phyloP scores from a whole-genome alignment of 2,329 filamentous ascomycete genomes.

The Paecilomyces variotii region DNA sequence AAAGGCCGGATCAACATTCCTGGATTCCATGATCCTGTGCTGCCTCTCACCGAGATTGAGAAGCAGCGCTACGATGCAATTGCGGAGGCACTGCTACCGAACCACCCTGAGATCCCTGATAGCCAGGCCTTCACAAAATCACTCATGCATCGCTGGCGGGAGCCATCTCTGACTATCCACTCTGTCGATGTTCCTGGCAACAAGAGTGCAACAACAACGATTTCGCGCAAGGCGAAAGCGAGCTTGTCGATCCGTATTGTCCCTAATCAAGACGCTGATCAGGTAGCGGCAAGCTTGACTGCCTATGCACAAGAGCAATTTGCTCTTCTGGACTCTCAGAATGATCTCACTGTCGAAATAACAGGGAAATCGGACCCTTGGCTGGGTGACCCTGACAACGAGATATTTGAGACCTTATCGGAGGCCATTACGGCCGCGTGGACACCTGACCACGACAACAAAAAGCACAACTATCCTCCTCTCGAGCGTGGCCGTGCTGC shows the following conservation, averaged over 20 bases:
- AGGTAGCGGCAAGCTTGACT: constrained; percentile 61
- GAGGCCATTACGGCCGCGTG: constrained; percentile 78
- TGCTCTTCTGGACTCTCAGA: constrained; percentile 65
- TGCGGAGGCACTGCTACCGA: constrained; percentile 63
- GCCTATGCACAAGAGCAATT: constrained; percentile 66
- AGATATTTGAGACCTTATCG: constrained; percentile 84
- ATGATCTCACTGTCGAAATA: constrained; percentile 71
- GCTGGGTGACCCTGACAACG: constrained; percentile 84
- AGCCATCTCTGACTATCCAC: constrained; percentile 90
- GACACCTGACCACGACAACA: constrained; percentile 42
- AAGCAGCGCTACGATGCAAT: constrained; percentile 79
- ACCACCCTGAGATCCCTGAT: constrained; percentile 57
- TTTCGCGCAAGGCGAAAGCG: constrained; percentile 81
- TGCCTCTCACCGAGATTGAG: constrained; percentile 66
- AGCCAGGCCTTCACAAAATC: constrained; percentile 68
- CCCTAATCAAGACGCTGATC: constrained; percentile 78
- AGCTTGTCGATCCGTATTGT: constrained; percentile 86
- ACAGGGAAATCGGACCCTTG: constrained; percentile 93
- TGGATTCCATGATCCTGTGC: constrained; percentile 78
- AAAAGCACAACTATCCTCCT: constrained; percentile 27
- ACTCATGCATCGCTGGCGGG: constrained; percentile 89
- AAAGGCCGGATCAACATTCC: constrained; percentile 79
- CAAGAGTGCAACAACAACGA: constrained; percentile 71
- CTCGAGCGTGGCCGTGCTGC: constrained; percentile 12
- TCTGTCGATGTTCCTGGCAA: constrained; percentile 79